Base-by-base conservation (phyloP, 2,329 filamentous ascomycete genomes). In the Xylariaceae sp. region DNA sequence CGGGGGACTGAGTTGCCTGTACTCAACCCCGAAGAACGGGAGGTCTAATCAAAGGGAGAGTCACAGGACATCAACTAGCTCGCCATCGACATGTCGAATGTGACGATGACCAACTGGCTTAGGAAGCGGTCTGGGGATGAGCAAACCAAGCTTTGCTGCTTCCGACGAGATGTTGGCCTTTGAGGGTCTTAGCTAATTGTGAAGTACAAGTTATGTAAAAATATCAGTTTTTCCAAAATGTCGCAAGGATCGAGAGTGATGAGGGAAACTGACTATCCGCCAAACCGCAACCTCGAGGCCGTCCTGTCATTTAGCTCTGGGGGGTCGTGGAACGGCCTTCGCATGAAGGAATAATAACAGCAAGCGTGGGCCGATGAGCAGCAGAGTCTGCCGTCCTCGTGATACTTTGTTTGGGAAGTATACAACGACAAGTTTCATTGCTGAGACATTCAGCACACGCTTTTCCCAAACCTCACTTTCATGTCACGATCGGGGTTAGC, bases 161-260 rank as follows among this genome's bases (percentile, higher is more conserved):
- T 24, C 27, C 19, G 32, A 39, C 26, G 36, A 36, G 35, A 33
- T 34, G 31, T 28, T 23, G 12, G n/a, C 23, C 11, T 32, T 26
- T 15, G 33, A 34, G 33, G 23, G 14, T 24, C 34, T 47, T 47
- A 47, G 44, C 44, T 47, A 47, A 47, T 47, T 27, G 31, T 47
- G 37, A 41, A 47, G 36, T 34, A 38, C 33, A 23, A 37, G 23
- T 11, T 38, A 40, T 44, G 28, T 34, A 35, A 21, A 9, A 33
- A 36, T 18, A 28, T 17, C 32, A 40, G 40, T 26, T 30, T 18
- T 21, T 21, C 32, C 31, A 24, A 15, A 29, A 35, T 40, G 39
- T 40, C 38, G 44, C 42, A 38, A 41, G 29, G 24, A 44, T 40
- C 18, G 31, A 21, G 35, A 33, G 19, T 30, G 31, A 37, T 41